Evolutionary conservation across 306 rosid species (phyloP), one percentile per base, ranked within the genome.

Genomic region (Malus orientalis): DNA sequence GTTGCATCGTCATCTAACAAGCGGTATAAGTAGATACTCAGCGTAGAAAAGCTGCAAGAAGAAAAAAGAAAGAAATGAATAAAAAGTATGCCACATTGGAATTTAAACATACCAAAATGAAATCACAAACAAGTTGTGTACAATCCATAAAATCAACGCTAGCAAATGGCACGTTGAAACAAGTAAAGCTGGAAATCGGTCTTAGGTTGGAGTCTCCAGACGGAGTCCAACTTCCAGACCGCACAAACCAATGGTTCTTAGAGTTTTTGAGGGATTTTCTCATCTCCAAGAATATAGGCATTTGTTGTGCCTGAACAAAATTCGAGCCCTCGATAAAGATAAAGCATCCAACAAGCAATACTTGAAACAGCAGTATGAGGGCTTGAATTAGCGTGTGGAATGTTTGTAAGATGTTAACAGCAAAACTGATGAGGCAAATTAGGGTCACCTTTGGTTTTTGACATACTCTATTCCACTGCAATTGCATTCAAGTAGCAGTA

Each of bases 11-110:
- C 92, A 92, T 83, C 97, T 82, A 70, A 90, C 92, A 11, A 91
- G 75, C 19, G 99, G 98, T 74, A 95, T 85, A 70, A 95, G 89
- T 5, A 95, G 82, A 86, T 95, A 95, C 82, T 95, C 97, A 2
- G 93, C 96, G 27, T 95, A 95, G 79, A 95, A 95, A 36, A 95
- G 89, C 97, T 90, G 97, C 88, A 87, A 74, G 14, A 74, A 79
- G 45, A 76, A 40, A 69, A 66, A 49, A 57, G 70, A 36, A 36
- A 36, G 40, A 36, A 36, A 80, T 19, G 11, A 74, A 40, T 32
- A 64, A 68, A 62, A 59, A 64, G 15, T 27, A n/a, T 27, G 58
- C 67, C 64, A 8, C 47, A 69, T 73, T 38, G 54, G 36, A 72
- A 12, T 42, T 20, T 20, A 65, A 36, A 14, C 19, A 29, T 3